Percentiles rank a stretch among this genome's conserved stretches.
Evolutionary conservation across 106 monocot genomes (phyloP).

Genomic region (Allium fistulosum): DNA sequence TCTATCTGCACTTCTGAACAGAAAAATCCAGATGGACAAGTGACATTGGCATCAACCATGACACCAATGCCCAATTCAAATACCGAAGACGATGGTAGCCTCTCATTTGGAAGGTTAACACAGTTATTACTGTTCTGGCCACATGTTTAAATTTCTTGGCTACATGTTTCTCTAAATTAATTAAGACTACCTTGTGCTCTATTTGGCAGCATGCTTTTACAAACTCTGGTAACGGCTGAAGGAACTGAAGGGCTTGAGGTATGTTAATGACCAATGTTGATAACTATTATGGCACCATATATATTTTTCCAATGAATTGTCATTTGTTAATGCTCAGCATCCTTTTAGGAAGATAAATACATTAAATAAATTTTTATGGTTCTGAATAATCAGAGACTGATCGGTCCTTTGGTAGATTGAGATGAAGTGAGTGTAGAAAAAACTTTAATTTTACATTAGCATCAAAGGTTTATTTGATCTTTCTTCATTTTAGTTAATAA

Average conservation of each 20-base stretch:
- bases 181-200: slow-evolving; percentile 7
- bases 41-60: slow-evolving; percentile 72
- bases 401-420: too few species aligned
- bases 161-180: background rate
- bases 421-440: too few species aligned
- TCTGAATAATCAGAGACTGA: too few species aligned
- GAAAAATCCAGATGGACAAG: slow-evolving; percentile 81
- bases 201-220: slow-evolving; percentile 75
- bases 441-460: too few species aligned
- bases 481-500: background rate
- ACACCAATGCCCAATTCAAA: slow-evolving; percentile 22
- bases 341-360: too few species aligned
- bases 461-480: too few species aligned
- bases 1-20: slow-evolving; percentile 12
- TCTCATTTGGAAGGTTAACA: slow-evolving; percentile 88
- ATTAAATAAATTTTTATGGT: too few species aligned
- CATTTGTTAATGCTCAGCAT: too few species aligned
- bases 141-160: background rate
- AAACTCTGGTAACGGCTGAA: slow-evolving; percentile 51
- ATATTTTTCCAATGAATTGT: too few species aligned
- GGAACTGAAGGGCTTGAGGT: slow-evolving; percentile 83
- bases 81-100: slow-evolving; percentile 23
- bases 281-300: too few species aligned
- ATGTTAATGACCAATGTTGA: background rate
- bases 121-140: background rate